A percentile compares a stretch with the other conserved stretches of the same genome.
phyloP scores from a whole-genome alignment of 164 flowering plant genomes.

The Taxillus chinensis region DNA sequence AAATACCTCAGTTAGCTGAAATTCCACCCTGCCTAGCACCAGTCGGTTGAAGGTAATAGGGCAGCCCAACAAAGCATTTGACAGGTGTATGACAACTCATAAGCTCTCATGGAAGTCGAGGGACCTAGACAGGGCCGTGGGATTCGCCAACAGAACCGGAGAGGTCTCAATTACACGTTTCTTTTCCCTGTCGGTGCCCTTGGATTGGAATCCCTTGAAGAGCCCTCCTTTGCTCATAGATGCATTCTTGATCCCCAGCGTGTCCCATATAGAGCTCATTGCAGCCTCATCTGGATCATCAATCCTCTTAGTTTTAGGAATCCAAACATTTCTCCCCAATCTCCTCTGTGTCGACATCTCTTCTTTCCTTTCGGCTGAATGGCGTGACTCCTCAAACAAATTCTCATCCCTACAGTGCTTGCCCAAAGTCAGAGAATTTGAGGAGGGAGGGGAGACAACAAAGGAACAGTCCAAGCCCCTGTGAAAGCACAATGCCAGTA shows the following conservation, averaged over 20 bases:
- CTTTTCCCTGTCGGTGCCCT: conserved; percentile 32
- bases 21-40: too few species aligned
- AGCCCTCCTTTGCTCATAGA: conserved; percentile 33
- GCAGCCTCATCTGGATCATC: conserved; percentile 88
- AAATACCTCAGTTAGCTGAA: too few species aligned
- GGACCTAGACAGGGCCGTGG: conserved; percentile 89
- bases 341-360: conserved; percentile 20
- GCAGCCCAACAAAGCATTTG: background rate
- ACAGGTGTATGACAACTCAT: conserved; percentile 8
- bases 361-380: conserved; percentile 21
- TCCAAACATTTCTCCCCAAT: conserved; percentile 40
- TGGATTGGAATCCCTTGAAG: conserved; percentile 51
- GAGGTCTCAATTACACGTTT: conserved; percentile 22
- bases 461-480: background rate
- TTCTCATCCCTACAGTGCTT: conserved; percentile 63
- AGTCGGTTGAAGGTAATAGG: background rate
- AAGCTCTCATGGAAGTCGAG: conserved; percentile 61
- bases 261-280: conserved; percentile 84
- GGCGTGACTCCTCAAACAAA: conserved; percentile 14
- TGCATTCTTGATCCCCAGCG: conserved; percentile 65
- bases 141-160: conserved; percentile 55
- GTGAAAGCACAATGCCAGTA: background rate
- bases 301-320: conserved; percentile 81
- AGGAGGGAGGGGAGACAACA: conserved; percentile 1
- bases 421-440: conserved; percentile 17